Percentiles rank a stretch among this genome's conserved stretches.
phyloP scores from a whole-genome alignment of 148 eudicot genomes.

The Euryodendron excelsum region DNA sequence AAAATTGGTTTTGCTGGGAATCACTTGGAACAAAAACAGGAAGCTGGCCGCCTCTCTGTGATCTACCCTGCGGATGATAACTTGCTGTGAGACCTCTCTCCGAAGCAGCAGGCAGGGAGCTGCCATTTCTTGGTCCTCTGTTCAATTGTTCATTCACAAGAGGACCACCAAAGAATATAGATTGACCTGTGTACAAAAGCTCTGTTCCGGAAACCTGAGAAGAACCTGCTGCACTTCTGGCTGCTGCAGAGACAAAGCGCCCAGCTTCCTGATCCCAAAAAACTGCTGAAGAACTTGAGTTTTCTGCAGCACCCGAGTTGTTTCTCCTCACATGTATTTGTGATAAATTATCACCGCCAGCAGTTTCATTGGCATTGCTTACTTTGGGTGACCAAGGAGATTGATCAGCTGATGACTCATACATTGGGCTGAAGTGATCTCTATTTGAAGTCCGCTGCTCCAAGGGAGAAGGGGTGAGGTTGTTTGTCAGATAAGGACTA shows the following conservation, averaged over 20 bases:
- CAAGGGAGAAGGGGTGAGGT: conserved; percentile 41
- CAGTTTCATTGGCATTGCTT: conserved; percentile 26
- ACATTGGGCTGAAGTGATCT: conserved; percentile 61
- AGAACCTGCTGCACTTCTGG: conserved; percentile 36
- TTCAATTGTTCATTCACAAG: conserved; percentile 45
- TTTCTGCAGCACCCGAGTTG: conserved; percentile 23
- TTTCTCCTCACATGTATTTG: conserved; percentile 30
- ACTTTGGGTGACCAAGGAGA: conserved; percentile 60
- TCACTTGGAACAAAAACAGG: conserved; percentile 91
- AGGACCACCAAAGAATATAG: conserved; percentile 88
- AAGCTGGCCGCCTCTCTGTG: conserved; percentile 84
- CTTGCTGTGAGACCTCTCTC: conserved; percentile 34
- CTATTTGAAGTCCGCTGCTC: conserved; percentile 38
- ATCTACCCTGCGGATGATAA: conserved; percentile 61
- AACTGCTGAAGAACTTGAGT: conserved; percentile 53
- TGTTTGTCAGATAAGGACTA: conserved; percentile 54
- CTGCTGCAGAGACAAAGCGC: conserved; percentile 63
- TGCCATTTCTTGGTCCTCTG: conserved; percentile 33
- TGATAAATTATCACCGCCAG: conserved; percentile 2
- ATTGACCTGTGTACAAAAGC: conserved; percentile 64
- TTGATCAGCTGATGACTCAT: conserved; percentile 59
- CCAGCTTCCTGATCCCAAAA: conserved; percentile 89
- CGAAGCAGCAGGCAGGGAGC: conserved; percentile 14
- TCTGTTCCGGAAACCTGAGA: conserved; percentile 49
- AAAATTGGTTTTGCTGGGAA: conserved; percentile 49